phyloP scores from a whole-genome alignment of 2,329 filamentous ascomycete species.

The Xylariales sp. region DNA sequence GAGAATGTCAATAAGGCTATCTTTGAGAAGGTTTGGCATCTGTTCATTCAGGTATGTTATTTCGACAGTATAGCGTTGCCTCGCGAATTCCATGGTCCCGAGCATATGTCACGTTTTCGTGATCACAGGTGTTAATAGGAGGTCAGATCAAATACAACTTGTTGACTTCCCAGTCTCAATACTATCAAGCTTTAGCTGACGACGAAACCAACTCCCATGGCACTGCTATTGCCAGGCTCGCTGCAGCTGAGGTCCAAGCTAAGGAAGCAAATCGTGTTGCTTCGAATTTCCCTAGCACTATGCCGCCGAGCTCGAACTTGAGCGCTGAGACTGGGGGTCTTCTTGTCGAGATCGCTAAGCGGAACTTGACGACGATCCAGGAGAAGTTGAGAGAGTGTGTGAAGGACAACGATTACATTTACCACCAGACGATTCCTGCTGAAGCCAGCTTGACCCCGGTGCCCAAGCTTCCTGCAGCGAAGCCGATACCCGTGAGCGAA shows the following conservation, averaged over 20 bases:
- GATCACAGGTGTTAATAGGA: too few relatives aligned
- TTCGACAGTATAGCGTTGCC: too few relatives aligned
- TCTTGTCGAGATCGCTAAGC: constrained; percentile 76
- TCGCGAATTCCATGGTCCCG: too few relatives aligned
- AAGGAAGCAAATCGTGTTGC: constrained; percentile 75
- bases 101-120: too few relatives aligned
- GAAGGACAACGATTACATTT: constrained; percentile 98
- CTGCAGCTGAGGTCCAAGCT: constrained; percentile 71
- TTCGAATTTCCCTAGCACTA: constrained; percentile 72
- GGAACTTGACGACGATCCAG: constrained; percentile 75
- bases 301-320: constrained; percentile 78
- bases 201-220: constrained; percentile 86
- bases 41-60: constrained; percentile 74
- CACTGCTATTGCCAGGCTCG: constrained; percentile 74
- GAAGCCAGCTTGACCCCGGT: constrained; percentile 79
- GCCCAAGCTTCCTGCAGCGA: constrained; percentile 87
- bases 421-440: constrained; percentile 85
- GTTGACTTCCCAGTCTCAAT: constrained; percentile 82
- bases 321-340: constrained; percentile 70
- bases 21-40: constrained; percentile 91
- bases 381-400: constrained; percentile 70
- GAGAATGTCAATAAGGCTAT: constrained; percentile 87
- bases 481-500: constrained; percentile 94
- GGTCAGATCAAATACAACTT: constrained; percentile 74
- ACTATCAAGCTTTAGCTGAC: constrained; percentile 88